Percentiles rank a stretch among this genome's conserved stretches.
These are phyloP conservation scores for Nothopassalora personata DNA, from an alignment of 2,329 filamentous ascomycete genomes.

Conservation along the genomic window DNA sequence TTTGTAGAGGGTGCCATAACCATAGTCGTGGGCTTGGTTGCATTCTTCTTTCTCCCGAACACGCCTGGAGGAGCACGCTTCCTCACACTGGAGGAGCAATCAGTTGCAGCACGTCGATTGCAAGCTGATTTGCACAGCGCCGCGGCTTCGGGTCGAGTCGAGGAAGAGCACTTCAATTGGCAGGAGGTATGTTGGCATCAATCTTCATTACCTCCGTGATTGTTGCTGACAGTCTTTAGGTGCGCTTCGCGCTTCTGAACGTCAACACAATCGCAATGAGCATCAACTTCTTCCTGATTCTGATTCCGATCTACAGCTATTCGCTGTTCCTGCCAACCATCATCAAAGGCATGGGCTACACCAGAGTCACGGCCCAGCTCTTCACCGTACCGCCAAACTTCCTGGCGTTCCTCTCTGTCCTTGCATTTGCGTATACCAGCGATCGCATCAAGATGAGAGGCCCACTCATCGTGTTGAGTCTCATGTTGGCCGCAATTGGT, in stretches of 20 bases:
- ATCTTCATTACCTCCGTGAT: not conserved
- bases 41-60: conserved; percentile 53
- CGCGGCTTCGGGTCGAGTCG: conserved; percentile 22
- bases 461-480: conserved; percentile 28
- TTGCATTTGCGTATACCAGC: conserved; percentile 24
- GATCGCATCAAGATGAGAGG: conserved; percentile 33
- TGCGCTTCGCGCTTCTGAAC: conserved; percentile 30
- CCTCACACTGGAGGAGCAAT: conserved; percentile 30
- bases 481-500: conserved; percentile 33
- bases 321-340: conserved; percentile 46
- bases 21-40: conserved; percentile 48
- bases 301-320: conserved; percentile 39
- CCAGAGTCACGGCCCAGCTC: conserved; percentile 37
- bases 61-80: conserved; percentile 45
- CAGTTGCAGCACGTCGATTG: conserved; percentile 28
- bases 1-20: conserved; percentile 49
- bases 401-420: conserved; percentile 27
- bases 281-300: conserved; percentile 33
- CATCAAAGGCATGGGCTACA: conserved; percentile 40
- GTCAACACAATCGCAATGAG: conserved; percentile 32
- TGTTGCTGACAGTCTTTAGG: conserved; percentile 23
- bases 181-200: conserved; percentile 24
- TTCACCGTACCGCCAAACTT: conserved; percentile 38
- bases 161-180: conserved; percentile 33
- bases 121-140: conserved; percentile 31